Base-by-base conservation (phyloP, 2,329 filamentous ascomycete genomes). In the Aspergillus tanneri region DNA sequence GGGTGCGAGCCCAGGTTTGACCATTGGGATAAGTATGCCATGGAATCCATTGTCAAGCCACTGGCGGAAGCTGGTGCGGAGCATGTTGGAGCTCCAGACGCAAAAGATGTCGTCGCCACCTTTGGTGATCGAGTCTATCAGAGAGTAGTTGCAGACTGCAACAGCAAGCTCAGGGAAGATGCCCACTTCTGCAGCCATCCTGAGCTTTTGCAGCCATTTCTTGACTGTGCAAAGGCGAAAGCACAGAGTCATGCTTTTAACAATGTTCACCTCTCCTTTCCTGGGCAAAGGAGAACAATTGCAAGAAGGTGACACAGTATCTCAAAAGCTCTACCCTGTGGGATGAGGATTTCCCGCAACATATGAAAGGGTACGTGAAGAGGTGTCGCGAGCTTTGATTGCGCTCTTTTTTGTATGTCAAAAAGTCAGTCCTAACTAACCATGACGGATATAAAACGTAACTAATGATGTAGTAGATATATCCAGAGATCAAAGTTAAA, bases 351-450 rank as follows among this genome's bases (percentile, higher is more conserved):
- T 41, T 41, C 23, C 38, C 38, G 3, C 14, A 41, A 16, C 21
- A 41, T 27, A 25, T 41, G n/a, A 12, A 24, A 24, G n/a, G 23
- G n/a, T 41, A 41, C n/a, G 38, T 41, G 21, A 23, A 41, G 38
- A 7, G 16, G 11, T 41, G 38, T 11, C 19, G 27, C 14, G 21
- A 41, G 21, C 7, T 41, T 1, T 41, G 14, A 41, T 41, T n/a
- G n/a, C n/a, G n/a, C n/a, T n/a, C n/a, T n/a, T n/a, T n/a, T n/a
- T n/a, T n/a, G n/a, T n/a, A n/a, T n/a, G n/a, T n/a, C n/a, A n/a
- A n/a, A n/a, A n/a, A n/a, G n/a, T n/a, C n/a, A n/a, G n/a, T n/a
- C n/a, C n/a, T n/a, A n/a, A n/a, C n/a, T n/a, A n/a, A n/a, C n/a
- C n/a, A n/a, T n/a, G n/a, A n/a, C n/a, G n/a, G n/a, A n/a, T n/a